These are phyloP conservation scores for Darksidea phi DNA, from an alignment of 495 filamentous ascomycete genomes.

Conservation along the genomic window DNA sequence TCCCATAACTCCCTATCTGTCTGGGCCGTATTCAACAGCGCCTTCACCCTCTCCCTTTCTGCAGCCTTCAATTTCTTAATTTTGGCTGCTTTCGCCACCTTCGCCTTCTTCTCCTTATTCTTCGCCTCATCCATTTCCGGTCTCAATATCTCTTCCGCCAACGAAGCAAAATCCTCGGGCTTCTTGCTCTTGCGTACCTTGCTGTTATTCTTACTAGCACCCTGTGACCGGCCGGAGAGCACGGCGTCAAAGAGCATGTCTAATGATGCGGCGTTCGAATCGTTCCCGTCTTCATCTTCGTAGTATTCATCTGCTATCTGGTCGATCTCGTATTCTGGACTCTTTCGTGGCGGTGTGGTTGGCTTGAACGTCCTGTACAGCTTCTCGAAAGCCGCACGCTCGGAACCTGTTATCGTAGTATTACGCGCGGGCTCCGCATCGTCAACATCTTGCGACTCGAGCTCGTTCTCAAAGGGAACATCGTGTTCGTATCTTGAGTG, in stretches of 20 bases:
- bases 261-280: slow-evolving; percentile 1
- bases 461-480: slow-evolving; percentile 45
- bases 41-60: slow-evolving; percentile 45
- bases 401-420: slow-evolving; percentile 32
- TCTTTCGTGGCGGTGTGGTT: background rate
- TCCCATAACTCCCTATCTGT: slow-evolving; percentile 72
- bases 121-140: slow-evolving; percentile 2
- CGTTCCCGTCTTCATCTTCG: slow-evolving; percentile 15
- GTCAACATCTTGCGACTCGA: slow-evolving; percentile 3
- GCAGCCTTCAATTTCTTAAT: slow-evolving; percentile 2
- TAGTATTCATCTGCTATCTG: slow-evolving; percentile 15
- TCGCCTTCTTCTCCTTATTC: background rate
- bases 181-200: background rate
- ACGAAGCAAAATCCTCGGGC: background rate
- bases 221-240: background rate
- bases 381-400: slow-evolving; percentile 30
- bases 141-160: slow-evolving; percentile 11
- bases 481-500: slow-evolving; percentile 1
- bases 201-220: background rate
- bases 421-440: slow-evolving; percentile 1
- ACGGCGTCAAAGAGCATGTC: slow-evolving; percentile 27
- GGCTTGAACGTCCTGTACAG: slow-evolving; percentile 22
- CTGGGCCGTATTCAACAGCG: slow-evolving; percentile 49
- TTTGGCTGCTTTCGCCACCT: background rate
- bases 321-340: slow-evolving; percentile 14